Percentiles rank a stretch among this genome's conserved stretches.
These are phyloP conservation scores for Strigomonas culicis DNA, from an alignment of 208 protist species.

Conservation along the genomic window DNA sequence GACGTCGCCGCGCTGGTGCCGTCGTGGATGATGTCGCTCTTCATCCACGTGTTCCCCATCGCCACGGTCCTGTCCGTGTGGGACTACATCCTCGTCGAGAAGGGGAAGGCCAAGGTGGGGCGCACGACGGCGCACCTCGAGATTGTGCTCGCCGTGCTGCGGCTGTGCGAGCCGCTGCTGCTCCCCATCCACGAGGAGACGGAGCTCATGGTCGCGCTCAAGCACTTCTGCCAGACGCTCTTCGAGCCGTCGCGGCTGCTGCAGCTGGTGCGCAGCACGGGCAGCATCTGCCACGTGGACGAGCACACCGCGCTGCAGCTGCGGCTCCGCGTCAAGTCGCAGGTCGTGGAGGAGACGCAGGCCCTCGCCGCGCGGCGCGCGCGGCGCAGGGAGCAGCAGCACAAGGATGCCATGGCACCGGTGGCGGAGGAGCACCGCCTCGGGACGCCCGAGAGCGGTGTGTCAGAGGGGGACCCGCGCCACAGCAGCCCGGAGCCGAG, in stretches of 20 bases:
- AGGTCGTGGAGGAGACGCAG: slow-evolving; percentile 21
- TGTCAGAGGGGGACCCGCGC: background rate
- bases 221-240: slow-evolving; percentile 18
- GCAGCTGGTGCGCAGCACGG: slow-evolving; percentile 17
- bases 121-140: slow-evolving; percentile 37
- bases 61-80: slow-evolving; percentile 51
- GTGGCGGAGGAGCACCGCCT: background rate
- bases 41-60: slow-evolving; percentile 56
- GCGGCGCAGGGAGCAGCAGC: background rate
- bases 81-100: slow-evolving; percentile 52
- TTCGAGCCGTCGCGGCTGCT: slow-evolving; percentile 32
- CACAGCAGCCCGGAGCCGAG: background rate
- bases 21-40: slow-evolving; percentile 69
- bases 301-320: slow-evolving; percentile 10
- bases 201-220: slow-evolving; percentile 33
- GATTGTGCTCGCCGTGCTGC: slow-evolving; percentile 47
- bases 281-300: background rate
- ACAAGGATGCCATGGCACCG: background rate
- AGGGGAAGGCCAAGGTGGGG: slow-evolving; percentile 13
- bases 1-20: slow-evolving; percentile 51
- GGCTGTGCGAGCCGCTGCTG: slow-evolving; percentile 29
- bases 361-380: slow-evolving; percentile 13
- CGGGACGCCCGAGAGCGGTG: no score
- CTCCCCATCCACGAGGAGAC: slow-evolving; percentile 32
- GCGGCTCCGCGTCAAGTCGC: slow-evolving; percentile 17